Evolutionary conservation across 2,329 filamentous ascomycete genomes (phyloP).

Genomic region (Grosmannia clavigera): DNA sequence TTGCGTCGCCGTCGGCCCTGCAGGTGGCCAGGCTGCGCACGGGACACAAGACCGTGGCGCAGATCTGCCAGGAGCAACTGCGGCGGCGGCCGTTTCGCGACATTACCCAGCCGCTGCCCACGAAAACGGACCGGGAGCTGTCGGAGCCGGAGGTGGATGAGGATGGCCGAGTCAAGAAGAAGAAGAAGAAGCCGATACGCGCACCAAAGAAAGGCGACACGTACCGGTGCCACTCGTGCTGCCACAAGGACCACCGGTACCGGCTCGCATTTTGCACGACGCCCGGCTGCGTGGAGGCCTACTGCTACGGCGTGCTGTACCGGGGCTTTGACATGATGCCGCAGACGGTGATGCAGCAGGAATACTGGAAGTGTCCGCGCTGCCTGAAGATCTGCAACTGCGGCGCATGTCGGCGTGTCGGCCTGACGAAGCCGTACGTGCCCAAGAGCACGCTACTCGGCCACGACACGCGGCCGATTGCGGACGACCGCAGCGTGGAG

Average conservation of each 20-base stretch:
- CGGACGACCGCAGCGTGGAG: conserved; percentile 84
- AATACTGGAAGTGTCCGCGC: conserved; percentile 78
- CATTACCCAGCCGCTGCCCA: conserved; percentile 50
- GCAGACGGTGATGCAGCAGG: conserved; percentile 65
- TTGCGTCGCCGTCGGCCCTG: conserved; percentile 57
- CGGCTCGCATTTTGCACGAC: conserved; percentile 71
- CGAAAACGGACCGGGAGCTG: conserved; percentile 28
- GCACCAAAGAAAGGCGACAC: conserved; percentile 42
- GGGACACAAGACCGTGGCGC: conserved; percentile 69
- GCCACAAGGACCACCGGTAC: conserved; percentile 67
- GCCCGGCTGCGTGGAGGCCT: conserved; percentile 56
- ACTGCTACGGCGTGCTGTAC: conserved; percentile 90
- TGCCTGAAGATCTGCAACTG: conserved; percentile 83
- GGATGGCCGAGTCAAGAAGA: conserved; percentile 37
- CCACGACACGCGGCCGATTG: conserved; percentile 80
- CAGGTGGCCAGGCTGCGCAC: conserved; percentile 54
- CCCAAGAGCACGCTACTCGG: conserved; percentile 81
- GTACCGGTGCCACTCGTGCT: conserved; percentile 69
- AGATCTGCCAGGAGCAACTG: conserved; percentile 89
- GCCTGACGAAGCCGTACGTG: conserved; percentile 63
- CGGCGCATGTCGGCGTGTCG: conserved; percentile 55
- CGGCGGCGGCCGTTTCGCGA: conserved; percentile 71
- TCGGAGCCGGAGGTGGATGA: conserved; percentile 48
- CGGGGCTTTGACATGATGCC: conserved; percentile 86
- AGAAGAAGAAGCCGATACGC: conserved; percentile 50